Evolutionary conservation across 2,329 filamentous ascomycete species (phyloP), one percentile per base, ranked within the genome.

Genomic region (Pestalotiopsis sp.): DNA sequence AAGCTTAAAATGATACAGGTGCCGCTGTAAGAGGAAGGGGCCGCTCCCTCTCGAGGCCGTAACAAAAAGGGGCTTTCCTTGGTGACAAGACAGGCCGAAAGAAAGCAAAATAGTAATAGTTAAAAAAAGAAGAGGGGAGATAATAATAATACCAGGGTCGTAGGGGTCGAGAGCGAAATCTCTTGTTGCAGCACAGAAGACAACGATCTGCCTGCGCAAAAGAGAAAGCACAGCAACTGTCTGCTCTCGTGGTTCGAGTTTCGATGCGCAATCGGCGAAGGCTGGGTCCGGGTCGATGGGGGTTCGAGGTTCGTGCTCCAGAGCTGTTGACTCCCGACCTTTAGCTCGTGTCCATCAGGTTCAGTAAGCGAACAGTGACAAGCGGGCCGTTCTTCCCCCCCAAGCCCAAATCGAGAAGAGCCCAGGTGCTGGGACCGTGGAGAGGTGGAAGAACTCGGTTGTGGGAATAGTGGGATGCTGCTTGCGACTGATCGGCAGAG

Each of bases 401-500:
- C 17, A 52, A n/a, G 45, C 20, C 45, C n/a, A 52, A 52, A 20
- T 52, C 45, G 45, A 52, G 45, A 64, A 36, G 31, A 36, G 31
- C 31, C 31, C 31, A 36, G 31, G 31, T 36, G 31, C 31, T 36
- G 31, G 31, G 31, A 36, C 31, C 31, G 31, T 36, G 40, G 61
- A 45, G 61, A 64, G 40, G 49, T 57, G 45, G 63, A 38, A 36
- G 45, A 66, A 49, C 63, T 58, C 31, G 45, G 45, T n/a, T 52
- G 45, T 52, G 17, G 23, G 23, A n/a, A 25, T 45, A 52, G 14
- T 66, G 45, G 41, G 20, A 14, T 52, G 40, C 25, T 56, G 63
- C 14, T 57, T 57, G 63, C 25, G 25, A 23, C 31, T 66, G 63
- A 66, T 66, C 63, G 63, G 63, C 63, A 66, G 63, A 66, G 61